Conservation (phyloP, 768 basidiomycete genomes). For the Strobilomyces dryophilus region DNA sequence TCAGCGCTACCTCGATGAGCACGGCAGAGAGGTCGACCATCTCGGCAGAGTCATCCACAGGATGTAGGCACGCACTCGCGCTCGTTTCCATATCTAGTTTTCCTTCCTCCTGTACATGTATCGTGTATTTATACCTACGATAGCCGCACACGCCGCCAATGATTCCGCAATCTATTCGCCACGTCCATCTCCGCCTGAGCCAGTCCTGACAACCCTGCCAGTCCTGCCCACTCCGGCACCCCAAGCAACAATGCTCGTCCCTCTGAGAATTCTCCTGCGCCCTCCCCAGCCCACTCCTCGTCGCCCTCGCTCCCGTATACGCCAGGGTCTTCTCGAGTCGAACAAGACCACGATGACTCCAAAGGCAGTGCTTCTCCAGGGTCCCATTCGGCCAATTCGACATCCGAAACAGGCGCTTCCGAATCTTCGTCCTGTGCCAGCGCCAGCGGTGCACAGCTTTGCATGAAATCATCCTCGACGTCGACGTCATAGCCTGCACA, state of each 20-base stretch:
- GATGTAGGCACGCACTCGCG: constrained; percentile 12
- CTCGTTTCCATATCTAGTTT: constrained; percentile 4
- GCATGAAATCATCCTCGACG: neutral
- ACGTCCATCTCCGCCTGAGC: constrained; percentile 60
- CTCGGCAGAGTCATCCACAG: constrained; percentile 23
- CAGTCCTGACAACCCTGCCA: constrained; percentile 26
- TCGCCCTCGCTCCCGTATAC: neutral
- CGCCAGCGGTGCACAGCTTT: constrained; percentile 2
- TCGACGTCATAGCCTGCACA: constrained; percentile 2
- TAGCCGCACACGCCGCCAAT: constrained; percentile 64
- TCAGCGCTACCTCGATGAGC: constrained; percentile 17
- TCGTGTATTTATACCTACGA: constrained; percentile 21
- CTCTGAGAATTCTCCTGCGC: constrained; percentile 38
- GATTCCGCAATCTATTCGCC: constrained; percentile 47
- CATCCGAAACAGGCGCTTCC: neutral
- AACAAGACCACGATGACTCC: too few relatives aligned
- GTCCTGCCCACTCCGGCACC: constrained; percentile 14
- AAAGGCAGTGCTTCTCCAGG: neutral
- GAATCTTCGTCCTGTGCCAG: constrained; percentile 1
- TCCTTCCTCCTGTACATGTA: neutral
- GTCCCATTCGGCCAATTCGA: neutral
- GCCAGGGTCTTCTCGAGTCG: too few relatives aligned
- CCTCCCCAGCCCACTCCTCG: constrained; percentile 1
- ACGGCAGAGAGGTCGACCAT: constrained; percentile 27
- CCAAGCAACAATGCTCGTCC: constrained; percentile 52